These are phyloP conservation scores for Plantago coronopus DNA, from an alignment of 305 asterid genomes.

Conservation along the genomic window DNA sequence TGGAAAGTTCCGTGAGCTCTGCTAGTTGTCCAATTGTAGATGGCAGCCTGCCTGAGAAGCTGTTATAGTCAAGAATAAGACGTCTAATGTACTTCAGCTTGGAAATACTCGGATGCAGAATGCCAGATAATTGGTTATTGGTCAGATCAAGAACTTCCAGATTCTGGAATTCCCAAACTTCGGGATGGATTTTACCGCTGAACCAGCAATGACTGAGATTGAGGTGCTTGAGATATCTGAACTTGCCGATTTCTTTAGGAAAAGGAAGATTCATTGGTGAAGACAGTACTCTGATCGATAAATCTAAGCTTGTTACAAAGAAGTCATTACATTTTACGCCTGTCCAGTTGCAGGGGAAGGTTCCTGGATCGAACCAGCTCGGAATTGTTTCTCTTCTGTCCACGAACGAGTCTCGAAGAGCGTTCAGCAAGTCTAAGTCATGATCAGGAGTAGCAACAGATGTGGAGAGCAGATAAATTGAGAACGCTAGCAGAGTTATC, in stretches of 20 bases:
- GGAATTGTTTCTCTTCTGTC: constrained; percentile 31
- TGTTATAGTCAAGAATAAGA: constrained; percentile 59
- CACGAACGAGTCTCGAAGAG: constrained; percentile 36
- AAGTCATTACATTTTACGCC: constrained; percentile 54
- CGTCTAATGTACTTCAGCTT: constrained; percentile 35
- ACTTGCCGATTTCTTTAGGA: constrained; percentile 35
- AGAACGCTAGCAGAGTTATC: constrained; percentile 20
- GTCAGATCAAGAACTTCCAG: constrained; percentile 55
- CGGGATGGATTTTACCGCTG: constrained; percentile 41
- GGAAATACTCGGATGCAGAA: constrained; percentile 35
- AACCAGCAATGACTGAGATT: constrained; percentile 59
- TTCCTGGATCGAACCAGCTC: constrained; percentile 39
- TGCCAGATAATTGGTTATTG: constrained; percentile 46
- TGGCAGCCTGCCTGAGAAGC: constrained; percentile 51
- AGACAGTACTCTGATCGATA: constrained; percentile 25
- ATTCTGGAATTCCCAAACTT: constrained; percentile 42
- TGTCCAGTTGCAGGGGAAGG: constrained; percentile 59
- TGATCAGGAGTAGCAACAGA: constrained; percentile 18
- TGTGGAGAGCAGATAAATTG: constrained; percentile 18
- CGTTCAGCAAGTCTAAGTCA: constrained; percentile 35
- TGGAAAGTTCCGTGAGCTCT: constrained; percentile 51
- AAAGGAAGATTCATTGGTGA: constrained; percentile 46
- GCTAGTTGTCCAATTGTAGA: constrained; percentile 41
- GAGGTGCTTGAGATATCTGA: constrained; percentile 47
- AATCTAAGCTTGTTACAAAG: constrained; percentile 33